Evolutionary conservation across 2,329 filamentous ascomycete genomes (phyloP).

Genomic region (Ophiostoma sp.): DNA sequence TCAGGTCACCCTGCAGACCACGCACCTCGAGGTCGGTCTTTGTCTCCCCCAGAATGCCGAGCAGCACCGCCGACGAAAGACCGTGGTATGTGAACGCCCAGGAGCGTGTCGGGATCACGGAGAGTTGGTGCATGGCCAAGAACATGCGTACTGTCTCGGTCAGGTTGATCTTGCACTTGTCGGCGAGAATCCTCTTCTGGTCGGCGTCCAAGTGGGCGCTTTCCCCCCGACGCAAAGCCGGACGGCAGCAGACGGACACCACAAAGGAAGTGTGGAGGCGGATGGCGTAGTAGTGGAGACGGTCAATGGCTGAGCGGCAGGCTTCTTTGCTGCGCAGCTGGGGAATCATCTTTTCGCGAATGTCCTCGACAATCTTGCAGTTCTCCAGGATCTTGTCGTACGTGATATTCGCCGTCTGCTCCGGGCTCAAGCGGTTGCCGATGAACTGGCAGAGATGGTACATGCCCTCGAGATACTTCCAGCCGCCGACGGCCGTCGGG

Average conservation of each 20-base stretch:
- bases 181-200: slow-evolving; percentile 57
- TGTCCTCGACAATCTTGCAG: slow-evolving; percentile 55
- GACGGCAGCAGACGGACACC: slow-evolving; percentile 64
- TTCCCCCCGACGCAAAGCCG: slow-evolving; percentile 56
- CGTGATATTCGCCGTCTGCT: slow-evolving; percentile 49
- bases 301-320: slow-evolving; percentile 64
- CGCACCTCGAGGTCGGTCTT: slow-evolving; percentile 64
- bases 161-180: slow-evolving; percentile 62
- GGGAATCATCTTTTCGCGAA: slow-evolving; percentile 49
- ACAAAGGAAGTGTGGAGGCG: slow-evolving; percentile 66
- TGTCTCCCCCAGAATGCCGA: slow-evolving; percentile 64
- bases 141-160: slow-evolving; percentile 69
- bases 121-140: slow-evolving; percentile 67
- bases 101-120: slow-evolving; percentile 64
- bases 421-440: slow-evolving; percentile 57
- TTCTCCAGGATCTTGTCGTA: slow-evolving; percentile 60
- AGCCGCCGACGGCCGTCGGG: slow-evolving; percentile 48
- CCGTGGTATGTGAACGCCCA: slow-evolving; percentile 70
- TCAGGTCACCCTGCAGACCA: slow-evolving; percentile 64
- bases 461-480: slow-evolving; percentile 64
- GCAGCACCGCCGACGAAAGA: slow-evolving; percentile 63
- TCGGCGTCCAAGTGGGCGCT: slow-evolving; percentile 49
- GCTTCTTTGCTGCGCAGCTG: slow-evolving; percentile 60
- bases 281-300: slow-evolving; percentile 64
- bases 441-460: slow-evolving; percentile 64